A percentile compares a stretch with the other conserved stretches of the same genome.
Conservation (phyloP, 495 filamentous ascomycete species). For the Penicillium nucicola region DNA sequence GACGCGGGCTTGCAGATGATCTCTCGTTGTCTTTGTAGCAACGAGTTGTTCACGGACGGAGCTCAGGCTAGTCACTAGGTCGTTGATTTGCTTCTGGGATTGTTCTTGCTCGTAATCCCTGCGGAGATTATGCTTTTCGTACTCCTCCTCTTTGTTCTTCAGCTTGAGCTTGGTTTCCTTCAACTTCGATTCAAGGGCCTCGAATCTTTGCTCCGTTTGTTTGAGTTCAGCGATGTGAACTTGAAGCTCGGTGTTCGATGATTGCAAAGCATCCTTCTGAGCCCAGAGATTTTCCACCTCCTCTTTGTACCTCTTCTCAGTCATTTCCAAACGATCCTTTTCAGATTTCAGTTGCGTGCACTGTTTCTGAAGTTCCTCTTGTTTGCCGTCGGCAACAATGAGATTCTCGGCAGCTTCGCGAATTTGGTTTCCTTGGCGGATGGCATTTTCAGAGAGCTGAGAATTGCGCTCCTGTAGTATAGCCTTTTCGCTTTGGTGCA, state of each 20-base stretch:
- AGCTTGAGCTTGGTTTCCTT: conserved; percentile 77
- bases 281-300: conserved; percentile 83
- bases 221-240: conserved; percentile 88
- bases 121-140: conserved; percentile 70
- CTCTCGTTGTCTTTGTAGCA: conserved; percentile 76
- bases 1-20: conserved; percentile 81
- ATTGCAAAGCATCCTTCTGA: conserved; percentile 77
- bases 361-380: conserved; percentile 86
- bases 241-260: conserved; percentile 73
- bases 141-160: conserved; percentile 76
- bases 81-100: conserved; percentile 82
- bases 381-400: conserved; percentile 74
- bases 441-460: conserved; percentile 70
- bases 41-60: conserved; percentile 79
- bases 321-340: conserved; percentile 85
- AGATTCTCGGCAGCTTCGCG: conserved; percentile 89
- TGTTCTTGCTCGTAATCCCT: conserved; percentile 88
- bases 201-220: conserved; percentile 74
- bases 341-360: conserved; percentile 91
- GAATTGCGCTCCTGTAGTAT: conserved; percentile 81
- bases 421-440: conserved; percentile 71
- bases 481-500: conserved; percentile 76
- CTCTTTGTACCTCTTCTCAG: conserved; percentile 79
- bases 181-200: conserved; percentile 74
- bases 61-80: conserved; percentile 74